phyloP scores from a whole-genome alignment of 305 asterid species.

The Fraxinus xanthoxyloides region DNA sequence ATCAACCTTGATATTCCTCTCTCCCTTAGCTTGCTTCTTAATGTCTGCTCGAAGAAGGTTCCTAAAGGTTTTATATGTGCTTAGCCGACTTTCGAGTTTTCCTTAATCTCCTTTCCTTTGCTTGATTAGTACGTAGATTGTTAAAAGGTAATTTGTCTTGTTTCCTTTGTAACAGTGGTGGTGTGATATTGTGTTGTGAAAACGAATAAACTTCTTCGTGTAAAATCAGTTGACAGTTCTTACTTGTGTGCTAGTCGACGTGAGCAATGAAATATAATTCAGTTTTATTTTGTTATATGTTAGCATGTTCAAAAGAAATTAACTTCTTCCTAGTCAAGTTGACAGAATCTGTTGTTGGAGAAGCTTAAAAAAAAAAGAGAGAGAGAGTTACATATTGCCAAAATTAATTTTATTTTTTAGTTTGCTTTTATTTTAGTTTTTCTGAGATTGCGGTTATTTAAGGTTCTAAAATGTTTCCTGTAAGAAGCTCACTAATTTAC shows the following conservation, averaged over 20 bases:
- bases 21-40: constrained; percentile 5
- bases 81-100: background rate
- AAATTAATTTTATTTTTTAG: background rate
- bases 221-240: background rate
- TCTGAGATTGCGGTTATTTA: background rate
- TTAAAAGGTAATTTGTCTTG: background rate
- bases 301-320: background rate
- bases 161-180: background rate
- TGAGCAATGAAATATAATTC: background rate
- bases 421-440: background rate
- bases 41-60: constrained; percentile 2
- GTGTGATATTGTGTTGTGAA: background rate
- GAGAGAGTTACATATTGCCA: background rate
- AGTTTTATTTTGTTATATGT: background rate
- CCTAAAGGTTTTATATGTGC: background rate
- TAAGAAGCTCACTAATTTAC: background rate
- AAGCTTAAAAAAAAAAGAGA: background rate
- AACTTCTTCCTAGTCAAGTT: background rate
- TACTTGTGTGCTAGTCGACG: background rate
- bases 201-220: background rate
- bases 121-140: background rate
- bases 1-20: constrained; percentile 4
- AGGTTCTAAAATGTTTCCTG: background rate
- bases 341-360: background rate
- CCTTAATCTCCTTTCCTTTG: background rate